These are phyloP conservation scores for Protomyces inouyei DNA, from an alignment of 1,139 yeast species.

Conservation along the genomic window DNA sequence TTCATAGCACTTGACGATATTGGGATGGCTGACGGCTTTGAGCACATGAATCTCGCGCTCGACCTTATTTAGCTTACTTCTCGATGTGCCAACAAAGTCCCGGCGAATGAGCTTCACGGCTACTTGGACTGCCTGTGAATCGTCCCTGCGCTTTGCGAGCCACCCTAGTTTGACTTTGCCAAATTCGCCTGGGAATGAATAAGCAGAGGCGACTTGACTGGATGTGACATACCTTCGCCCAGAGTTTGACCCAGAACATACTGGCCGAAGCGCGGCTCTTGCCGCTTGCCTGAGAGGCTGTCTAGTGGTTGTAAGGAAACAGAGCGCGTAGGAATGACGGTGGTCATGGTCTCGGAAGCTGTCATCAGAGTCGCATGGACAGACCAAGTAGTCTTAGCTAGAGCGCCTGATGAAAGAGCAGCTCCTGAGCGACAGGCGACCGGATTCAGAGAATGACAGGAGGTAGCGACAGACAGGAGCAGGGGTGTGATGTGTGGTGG, in stretches of 20 bases:
- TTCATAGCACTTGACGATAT: constrained; percentile 84
- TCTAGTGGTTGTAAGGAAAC: background rate
- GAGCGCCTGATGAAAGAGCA: no score
- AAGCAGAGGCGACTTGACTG: background rate
- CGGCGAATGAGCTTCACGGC: constrained; percentile 89
- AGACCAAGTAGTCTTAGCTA: background rate
- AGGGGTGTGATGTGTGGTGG: no score
- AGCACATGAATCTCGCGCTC: constrained; percentile 90
- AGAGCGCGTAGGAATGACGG: background rate
- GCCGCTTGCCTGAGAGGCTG: background rate
- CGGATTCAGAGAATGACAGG: no score
- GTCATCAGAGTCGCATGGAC: background rate
- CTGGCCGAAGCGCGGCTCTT: constrained; percentile 53
- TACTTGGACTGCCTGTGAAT: constrained; percentile 49
- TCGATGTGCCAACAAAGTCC: constrained; percentile 64
- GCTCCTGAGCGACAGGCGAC: no score
- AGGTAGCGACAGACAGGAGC: no score
- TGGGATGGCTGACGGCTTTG: constrained; percentile 75
- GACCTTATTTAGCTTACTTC: constrained; percentile 67
- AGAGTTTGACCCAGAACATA: constrained; percentile 85
- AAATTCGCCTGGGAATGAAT: constrained; percentile 50
- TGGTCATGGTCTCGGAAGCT: background rate
- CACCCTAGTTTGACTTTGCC: constrained; percentile 97
- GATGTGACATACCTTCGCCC: constrained; percentile 67
- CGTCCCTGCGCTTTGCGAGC: constrained; percentile 37